Evolutionary conservation across 129 eudicot genomes (phyloP).

Genomic region (Ambrosia trifida): DNA sequence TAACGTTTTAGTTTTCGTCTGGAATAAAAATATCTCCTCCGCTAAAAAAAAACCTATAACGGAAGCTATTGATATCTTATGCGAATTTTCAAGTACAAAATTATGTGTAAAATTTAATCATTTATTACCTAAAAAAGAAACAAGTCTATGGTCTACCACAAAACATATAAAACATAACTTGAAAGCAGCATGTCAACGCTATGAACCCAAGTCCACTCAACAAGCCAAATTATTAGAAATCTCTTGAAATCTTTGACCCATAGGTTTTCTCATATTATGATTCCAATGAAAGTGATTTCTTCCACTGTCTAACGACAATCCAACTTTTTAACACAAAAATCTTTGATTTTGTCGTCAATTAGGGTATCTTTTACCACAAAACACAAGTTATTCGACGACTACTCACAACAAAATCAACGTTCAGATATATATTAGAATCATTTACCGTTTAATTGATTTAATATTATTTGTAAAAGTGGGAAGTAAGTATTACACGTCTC

Average conservation of each 20-base stretch:
- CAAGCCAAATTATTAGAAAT: neutral
- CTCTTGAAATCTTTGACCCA: slow-evolving; percentile 23
- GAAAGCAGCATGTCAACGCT: too few species aligned
- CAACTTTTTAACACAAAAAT: slow-evolving; percentile 19
- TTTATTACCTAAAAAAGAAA: too few species aligned
- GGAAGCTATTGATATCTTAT: too few species aligned
- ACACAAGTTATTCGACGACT: slow-evolving; percentile 16
- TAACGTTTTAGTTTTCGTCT: too few species aligned
- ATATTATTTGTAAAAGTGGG: neutral
- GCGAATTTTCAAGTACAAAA: too few species aligned
- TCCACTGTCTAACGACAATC: slow-evolving; percentile 7
- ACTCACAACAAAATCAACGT: slow-evolving; percentile 13
- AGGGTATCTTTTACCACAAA: neutral
- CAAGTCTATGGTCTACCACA: too few species aligned
- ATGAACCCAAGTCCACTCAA: too few species aligned
- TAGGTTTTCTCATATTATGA: slow-evolving; percentile 17
- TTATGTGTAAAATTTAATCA: too few species aligned
- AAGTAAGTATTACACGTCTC: slow-evolving; percentile 26
- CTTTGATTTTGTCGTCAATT: slow-evolving; percentile 15
- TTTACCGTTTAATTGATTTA: neutral
- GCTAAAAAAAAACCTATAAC: too few species aligned
- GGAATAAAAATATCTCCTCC: too few species aligned
- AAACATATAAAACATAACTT: too few species aligned
- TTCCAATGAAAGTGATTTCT: slow-evolving; percentile 16
- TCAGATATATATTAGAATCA: neutral